Evolutionary conservation across 225 moss, liverwort and hornwort species (phyloP), one percentile per base, ranked within the genome.

Genomic region (Pseudoscleropodium purum): DNA sequence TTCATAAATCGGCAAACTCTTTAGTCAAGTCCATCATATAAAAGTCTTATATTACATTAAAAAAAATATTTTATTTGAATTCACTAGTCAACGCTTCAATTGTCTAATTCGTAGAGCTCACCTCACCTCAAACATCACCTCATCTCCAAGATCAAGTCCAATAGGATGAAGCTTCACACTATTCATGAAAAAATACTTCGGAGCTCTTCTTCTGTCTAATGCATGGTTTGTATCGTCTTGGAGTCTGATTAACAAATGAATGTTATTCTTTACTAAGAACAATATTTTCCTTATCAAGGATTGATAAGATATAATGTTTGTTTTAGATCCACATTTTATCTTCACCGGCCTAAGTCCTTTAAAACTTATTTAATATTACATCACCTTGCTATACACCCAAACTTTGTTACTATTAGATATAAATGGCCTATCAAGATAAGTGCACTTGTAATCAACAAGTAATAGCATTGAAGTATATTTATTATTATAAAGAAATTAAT

Each of bases 1-100:
- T 52, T 52, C 7, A 34, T 7, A 7, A 33, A 12, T 75, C 47
- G 9, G 51, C 34, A 77, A 52, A 3, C 1, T 34, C 14, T 52
- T 52, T 5, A 23, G 36, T 5, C 1, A 52, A 21, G 8, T 34
- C 0, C 0, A 0, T 24, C 15, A 13, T 21, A 1, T 23, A 52
- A 77, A 52, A 52, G 1, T 77, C 52, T 36, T 36, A 2, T 24
- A 2, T 24, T 36, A 23, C 3, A 51, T 0, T 36, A 11, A 52
- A 34, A 77, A 23, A 34, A 76, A 51, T 2, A 21, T 0, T 34
- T 23, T 13, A 23, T 23, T 77, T 51, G 51, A 77, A 0, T 2
- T 36, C 6, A 36, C 9, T 56, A 24, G 0, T 37, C 2, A 54
- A 24, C 0, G 1, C 14, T 36, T 52, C 0, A 34, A n/a, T n/a